Evolutionary conservation across 2,329 filamentous ascomycete species (phyloP), one percentile per base, ranked within the genome.

Genomic region (Blumeriella jaapii): DNA sequence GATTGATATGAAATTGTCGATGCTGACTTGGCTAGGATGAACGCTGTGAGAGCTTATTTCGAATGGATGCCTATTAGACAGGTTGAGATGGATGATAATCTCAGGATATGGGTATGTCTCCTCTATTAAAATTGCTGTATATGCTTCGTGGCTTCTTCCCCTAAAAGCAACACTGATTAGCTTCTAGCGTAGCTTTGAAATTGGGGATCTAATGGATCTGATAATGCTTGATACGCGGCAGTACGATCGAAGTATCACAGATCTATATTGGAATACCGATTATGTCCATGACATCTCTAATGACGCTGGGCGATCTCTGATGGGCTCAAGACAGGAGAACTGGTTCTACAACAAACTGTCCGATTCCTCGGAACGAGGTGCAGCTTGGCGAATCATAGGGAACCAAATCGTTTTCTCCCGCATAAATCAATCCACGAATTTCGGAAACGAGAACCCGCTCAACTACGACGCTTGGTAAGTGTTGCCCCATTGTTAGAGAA

Each of bases 311-410:
- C 70, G 81, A 3, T 71, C 69, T 0, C 59, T 86, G 45, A 84
- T 86, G 78, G 81, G 81, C 2, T 63, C 67, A 1, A 68, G 69
- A 8, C 81, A 86, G 53, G 82, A 86, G 55, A 70, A 72, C 47
- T 86, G 82, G 82, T 78, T 83, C 57, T 81, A 80, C 54, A 64
- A 65, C 29, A 59, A 65, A 26, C 60, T 82, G 6, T 64, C 63
- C 4, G 55, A 67, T 31, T 78, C 74, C 1, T 62, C 69, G n/a
- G 49, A 69, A 11, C 69, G 79, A n/a, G 74, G 74, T 15, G 74
- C 79, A 0, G 66, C 69, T 1, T 86, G 81, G 81, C 65, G 80
- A 25, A 55, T 86, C 12, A 67, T 86, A 27, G 80, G 80, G 7
- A 79, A 75, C 16, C 80, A 84, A 54, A 72, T 79, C 26, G 60